Percentiles rank a stretch among this genome's conserved stretches.
Evolutionary conservation across 805 yeast species (phyloP).

Genomic region (Monosporozyma unispora): DNA sequence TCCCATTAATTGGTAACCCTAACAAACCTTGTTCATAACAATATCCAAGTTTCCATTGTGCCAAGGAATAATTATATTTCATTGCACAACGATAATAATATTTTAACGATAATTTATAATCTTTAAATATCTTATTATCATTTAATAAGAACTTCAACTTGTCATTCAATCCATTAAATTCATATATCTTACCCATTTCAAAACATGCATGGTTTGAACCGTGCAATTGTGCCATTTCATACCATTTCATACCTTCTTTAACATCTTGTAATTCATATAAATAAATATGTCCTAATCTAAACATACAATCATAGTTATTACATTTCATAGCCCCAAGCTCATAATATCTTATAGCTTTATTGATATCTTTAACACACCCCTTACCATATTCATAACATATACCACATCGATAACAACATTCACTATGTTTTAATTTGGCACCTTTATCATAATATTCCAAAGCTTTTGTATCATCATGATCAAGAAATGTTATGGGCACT

Average conservation of each 20-base stretch:
- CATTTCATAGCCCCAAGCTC: conserved; percentile 53
- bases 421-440: conserved; percentile 47
- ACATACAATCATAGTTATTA: conserved; percentile 54
- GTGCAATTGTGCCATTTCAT: conserved; percentile 36
- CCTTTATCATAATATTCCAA: conserved; percentile 52
- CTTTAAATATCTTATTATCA: not conserved
- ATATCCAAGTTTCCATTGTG: conserved; percentile 63
- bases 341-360: conserved; percentile 45
- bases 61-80: conserved; percentile 47
- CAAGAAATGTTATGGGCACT: conserved; percentile 25
- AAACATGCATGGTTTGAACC: conserved; percentile 47
- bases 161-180: conserved; percentile 33
- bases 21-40: conserved; percentile 64
- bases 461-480: conserved; percentile 51
- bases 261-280: conserved; percentile 18
- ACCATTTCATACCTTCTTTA: conserved; percentile 40
- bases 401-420: conserved; percentile 60
- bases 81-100: conserved; percentile 52
- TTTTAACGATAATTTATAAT: conserved; percentile 32
- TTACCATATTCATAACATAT: conserved; percentile 49
- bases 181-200: conserved; percentile 50
- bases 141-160: conserved; percentile 12
- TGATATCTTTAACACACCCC: conserved; percentile 41
- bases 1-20: conserved; percentile 43
- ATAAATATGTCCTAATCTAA: conserved; percentile 44